These are phyloP conservation scores for Peltaster fructicola DNA, from an alignment of 2,329 filamentous ascomycete genomes.

Conservation along the genomic window DNA sequence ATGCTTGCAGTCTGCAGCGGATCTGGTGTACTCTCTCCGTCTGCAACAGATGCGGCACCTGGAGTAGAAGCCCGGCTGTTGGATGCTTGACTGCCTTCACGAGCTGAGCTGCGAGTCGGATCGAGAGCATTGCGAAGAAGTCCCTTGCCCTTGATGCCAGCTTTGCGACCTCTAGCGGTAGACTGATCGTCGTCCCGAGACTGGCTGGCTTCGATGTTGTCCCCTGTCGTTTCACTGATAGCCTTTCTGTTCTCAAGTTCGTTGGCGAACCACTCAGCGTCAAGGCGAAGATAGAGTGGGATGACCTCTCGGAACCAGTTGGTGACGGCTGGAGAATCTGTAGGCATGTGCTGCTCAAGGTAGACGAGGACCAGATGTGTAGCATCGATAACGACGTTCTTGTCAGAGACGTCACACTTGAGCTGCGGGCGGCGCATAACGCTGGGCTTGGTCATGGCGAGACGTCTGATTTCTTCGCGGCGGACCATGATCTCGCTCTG, in stretches of 20 bases:
- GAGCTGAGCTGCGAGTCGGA: conserved; percentile 54
- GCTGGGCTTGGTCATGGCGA: conserved; percentile 19
- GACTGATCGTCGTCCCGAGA: conserved; percentile 46
- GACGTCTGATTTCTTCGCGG: conserved; percentile 72
- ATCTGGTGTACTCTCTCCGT: conserved; percentile 50
- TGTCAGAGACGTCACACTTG: conserved; percentile 49
- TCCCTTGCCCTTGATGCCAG: conserved; percentile 40
- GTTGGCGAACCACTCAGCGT: conserved; percentile 41
- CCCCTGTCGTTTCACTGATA: conserved; percentile 24
- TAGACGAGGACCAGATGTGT: conserved; percentile 28
- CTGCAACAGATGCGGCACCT: conserved; percentile 57
- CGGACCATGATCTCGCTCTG: conserved; percentile 82
- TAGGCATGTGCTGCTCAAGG: conserved; percentile 23
- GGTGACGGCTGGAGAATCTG: conserved; percentile 27
- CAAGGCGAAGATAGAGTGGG: conserved; percentile 32
- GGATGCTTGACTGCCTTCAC: conserved; percentile 61
- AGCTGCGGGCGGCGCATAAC: conserved; percentile 39
- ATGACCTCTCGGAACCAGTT: conserved; percentile 34
- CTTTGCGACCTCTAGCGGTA: conserved; percentile 46
- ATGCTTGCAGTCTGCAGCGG: conserved; percentile 7
- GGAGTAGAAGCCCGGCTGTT: conserved; percentile 81
- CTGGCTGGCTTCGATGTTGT: conserved; percentile 59
- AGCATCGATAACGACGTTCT: conserved; percentile 34
- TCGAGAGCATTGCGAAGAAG: conserved; percentile 79
- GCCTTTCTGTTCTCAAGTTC: conserved; percentile 36